Base-by-base conservation (phyloP, 2,329 filamentous ascomycete species). In the Keithomyces neogunnii region DNA sequence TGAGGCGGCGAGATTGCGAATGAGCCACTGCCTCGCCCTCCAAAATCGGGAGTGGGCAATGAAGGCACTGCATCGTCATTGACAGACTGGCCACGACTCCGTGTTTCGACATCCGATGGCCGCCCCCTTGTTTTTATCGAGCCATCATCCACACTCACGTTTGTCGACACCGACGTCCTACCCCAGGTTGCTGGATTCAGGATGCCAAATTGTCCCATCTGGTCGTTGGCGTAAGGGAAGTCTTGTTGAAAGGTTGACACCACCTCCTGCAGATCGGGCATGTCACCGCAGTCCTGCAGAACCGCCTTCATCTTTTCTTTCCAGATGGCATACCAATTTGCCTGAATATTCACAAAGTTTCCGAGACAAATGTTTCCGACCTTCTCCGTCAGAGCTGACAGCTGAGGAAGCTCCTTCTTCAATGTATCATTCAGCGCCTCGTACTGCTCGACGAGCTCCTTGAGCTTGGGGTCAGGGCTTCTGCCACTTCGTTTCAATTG, bases 381-480 rank as follows among this genome's bases (percentile, higher is more conserved):
- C 60, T 85, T 87, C 55, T 89, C 88, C 1, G 92, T 96, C 56
- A 93, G 72, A 6, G 74, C 71, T 48, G 93, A 95, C 13, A 99
- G 77, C 64, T 85, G 85, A 1, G 92, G 92, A 45, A 99, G 77
- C 65, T 97, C 92, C 58, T 92, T 86, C 69, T 96, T 96, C 53
- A 97, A 76, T 1, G 92, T 89, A 56, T 96, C 89, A 63, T 97
- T 97, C 53, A 99, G 75, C 6, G 90, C 89, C 40, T 88, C 80
- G 66, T 96, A 99, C 64, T 95, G 86, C 62, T 96, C 89, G 26
- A 90, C 89, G 39, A 87, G 81, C 59, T 95, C 89, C 13, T 81
- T 75, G 3, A 91, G 85, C 65, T 92, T 93, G 62, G 89, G 86
- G 65, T 97, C 92, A 10, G 89, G 76, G 59, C 89, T 95, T 67